Conservation (phyloP, 2,329 filamentous ascomycete species). For the Atkinsonella texensis region DNA sequence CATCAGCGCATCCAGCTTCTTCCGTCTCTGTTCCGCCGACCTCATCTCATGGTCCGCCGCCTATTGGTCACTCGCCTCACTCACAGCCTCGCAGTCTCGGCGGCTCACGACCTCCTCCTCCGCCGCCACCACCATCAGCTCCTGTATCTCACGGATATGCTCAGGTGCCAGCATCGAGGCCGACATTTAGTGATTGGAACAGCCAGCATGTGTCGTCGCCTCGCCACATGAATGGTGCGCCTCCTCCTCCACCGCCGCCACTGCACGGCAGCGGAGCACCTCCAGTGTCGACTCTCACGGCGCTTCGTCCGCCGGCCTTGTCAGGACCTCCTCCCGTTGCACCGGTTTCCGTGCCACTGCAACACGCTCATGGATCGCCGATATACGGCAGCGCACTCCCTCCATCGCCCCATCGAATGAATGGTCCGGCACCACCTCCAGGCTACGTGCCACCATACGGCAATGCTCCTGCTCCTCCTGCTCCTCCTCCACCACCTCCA, state of each 20-base stretch:
- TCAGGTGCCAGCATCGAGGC: slow-evolving; percentile 14
- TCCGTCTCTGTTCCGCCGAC: slow-evolving; percentile 11
- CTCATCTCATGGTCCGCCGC: slow-evolving; percentile 11
- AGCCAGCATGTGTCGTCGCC: slow-evolving; percentile 36
- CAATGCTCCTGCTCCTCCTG: neutral
- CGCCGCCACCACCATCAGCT: slow-evolving; percentile 5
- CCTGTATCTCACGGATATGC: slow-evolving; percentile 15
- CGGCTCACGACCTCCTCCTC: slow-evolving; percentile 14
- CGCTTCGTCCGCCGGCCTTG: slow-evolving; percentile 38
- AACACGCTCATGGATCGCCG: slow-evolving; percentile 20
- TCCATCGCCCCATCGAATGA: slow-evolving; percentile 34
- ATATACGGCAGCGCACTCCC: slow-evolving; percentile 32
- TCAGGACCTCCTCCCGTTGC: slow-evolving; percentile 29
- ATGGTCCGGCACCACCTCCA: slow-evolving; percentile 28
- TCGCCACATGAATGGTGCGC: slow-evolving; percentile 38
- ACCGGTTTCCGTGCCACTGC: slow-evolving; percentile 28
- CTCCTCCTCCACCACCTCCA: no score
- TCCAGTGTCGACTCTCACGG: slow-evolving; percentile 24
- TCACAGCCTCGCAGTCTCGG: slow-evolving; percentile 16
- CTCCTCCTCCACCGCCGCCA: slow-evolving; percentile 20
- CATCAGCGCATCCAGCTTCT: slow-evolving; percentile 3
- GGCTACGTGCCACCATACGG: slow-evolving; percentile 29
- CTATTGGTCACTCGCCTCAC: slow-evolving; percentile 7
- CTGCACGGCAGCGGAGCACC: slow-evolving; percentile 17
- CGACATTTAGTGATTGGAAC: slow-evolving; percentile 34